These are phyloP conservation scores for Fusarium sp. DNA, from an alignment of 2,329 filamentous ascomycete species.

Conservation along the genomic window DNA sequence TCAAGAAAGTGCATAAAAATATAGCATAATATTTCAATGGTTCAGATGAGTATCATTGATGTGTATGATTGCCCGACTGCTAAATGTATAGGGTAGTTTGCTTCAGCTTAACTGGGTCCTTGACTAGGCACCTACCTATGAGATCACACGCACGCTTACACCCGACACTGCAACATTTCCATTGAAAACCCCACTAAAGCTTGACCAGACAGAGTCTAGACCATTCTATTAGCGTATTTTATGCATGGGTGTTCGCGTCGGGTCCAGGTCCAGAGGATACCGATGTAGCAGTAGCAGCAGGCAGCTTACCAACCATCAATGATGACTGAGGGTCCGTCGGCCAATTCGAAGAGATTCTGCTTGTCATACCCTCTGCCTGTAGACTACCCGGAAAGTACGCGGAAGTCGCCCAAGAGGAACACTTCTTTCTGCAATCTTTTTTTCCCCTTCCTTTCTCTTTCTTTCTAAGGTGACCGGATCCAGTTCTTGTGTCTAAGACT, in stretches of 20 bases:
- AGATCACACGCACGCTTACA: conserved; percentile 3
- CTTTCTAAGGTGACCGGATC: conserved; percentile 18
- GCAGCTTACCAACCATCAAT: conserved; percentile 39
- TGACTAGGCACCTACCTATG: not conserved
- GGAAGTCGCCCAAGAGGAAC: conserved; percentile 29
- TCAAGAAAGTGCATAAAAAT: not conserved
- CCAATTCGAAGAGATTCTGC: conserved; percentile 35
- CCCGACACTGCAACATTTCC: conserved; percentile 14
- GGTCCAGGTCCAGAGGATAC: conserved; percentile 5
- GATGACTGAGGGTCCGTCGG: conserved; percentile 8
- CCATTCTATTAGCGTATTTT: conserved; percentile 14
- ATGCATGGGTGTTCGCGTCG: conserved; percentile 21
- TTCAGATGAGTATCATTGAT: not conserved
- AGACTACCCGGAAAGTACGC: not conserved
- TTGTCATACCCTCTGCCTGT: conserved; percentile 15
- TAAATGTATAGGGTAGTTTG: conserved; percentile 7
- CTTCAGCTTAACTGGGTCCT: not conserved
- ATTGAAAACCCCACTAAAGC: conserved; percentile 21
- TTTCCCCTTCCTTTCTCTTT: not conserved
- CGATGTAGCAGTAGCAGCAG: conserved; percentile 25
- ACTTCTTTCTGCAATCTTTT: not conserved
- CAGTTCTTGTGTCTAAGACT: conserved; percentile 14
- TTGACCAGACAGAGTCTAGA: not conserved
- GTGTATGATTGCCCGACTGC: not conserved
- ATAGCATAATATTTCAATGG: not conserved